These are phyloP conservation scores for Wickerhamia fluorescens DNA, from an alignment of 805 yeast genomes.

Conservation along the genomic window DNA sequence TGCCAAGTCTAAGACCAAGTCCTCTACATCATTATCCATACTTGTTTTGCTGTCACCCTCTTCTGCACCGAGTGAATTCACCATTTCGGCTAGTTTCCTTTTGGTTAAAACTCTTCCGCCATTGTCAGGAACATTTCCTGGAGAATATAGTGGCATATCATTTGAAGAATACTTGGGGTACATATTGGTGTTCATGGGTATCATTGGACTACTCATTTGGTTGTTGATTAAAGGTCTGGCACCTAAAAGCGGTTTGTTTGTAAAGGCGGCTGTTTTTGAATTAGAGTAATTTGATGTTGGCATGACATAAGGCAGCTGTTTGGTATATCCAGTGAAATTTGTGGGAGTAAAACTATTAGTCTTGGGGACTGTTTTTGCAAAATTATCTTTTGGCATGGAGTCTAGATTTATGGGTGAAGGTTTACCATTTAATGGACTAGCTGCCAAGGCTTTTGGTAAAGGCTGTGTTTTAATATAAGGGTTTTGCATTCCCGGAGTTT, in stretches of 20 bases:
- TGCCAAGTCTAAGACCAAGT: constrained; percentile 20
- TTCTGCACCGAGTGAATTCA: constrained; percentile 20
- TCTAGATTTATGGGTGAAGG: no score
- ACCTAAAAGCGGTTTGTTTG: constrained; percentile 1
- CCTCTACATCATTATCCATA: constrained; percentile 23
- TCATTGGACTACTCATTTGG: no score
- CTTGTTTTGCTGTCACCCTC: constrained; percentile 23
- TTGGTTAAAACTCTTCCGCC: constrained; percentile 23
- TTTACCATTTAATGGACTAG: background rate
- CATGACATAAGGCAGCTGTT: background rate
- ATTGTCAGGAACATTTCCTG: constrained; percentile 14
- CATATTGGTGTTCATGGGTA: no score
- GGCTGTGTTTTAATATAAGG: no score
- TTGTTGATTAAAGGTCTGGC: constrained; percentile 1
- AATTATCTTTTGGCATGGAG: constrained; percentile 1
- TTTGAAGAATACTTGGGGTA: background rate
- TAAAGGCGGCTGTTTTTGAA: background rate
- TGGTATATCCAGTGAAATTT: background rate
- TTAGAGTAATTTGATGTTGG: background rate
- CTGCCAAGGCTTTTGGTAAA: background rate
- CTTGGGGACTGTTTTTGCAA: no score
- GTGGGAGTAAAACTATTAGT: background rate
- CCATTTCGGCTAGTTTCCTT: constrained; percentile 18
- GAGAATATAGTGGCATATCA: constrained; percentile 5
- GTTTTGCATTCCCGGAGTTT: no score